Evolutionary conservation across 441 rosid genomes (phyloP).

Genomic region (Bruguiera hainesii): DNA sequence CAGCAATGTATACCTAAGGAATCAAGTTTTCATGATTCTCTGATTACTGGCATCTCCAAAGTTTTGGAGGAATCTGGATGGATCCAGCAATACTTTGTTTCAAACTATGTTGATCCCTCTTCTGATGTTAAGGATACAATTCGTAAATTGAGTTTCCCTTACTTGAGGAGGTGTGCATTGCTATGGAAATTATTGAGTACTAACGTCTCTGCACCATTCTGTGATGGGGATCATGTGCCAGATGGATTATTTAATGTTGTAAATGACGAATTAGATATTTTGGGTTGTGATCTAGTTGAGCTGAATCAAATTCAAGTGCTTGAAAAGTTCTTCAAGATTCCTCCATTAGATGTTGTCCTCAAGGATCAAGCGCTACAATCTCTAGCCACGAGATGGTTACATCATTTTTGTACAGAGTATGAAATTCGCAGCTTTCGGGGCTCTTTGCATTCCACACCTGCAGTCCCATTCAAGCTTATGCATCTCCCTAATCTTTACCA

Average conservation of each 20-base stretch:
- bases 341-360: constrained; percentile 53
- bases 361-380: constrained; percentile 54
- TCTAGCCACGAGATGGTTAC: constrained; percentile 60
- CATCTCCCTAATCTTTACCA: constrained; percentile 81
- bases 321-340: constrained; percentile 79
- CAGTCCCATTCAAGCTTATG: constrained; percentile 85
- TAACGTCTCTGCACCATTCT: constrained; percentile 52
- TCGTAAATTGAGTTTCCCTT: constrained; percentile 73
- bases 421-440: constrained; percentile 33
- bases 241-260: constrained; percentile 34
- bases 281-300: constrained; percentile 39
- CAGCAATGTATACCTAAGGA: constrained; percentile 32
- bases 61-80: constrained; percentile 48
- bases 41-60: constrained; percentile 57
- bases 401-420: constrained; percentile 56
- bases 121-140: constrained; percentile 48
- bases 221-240: constrained; percentile 34
- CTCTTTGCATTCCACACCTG: constrained; percentile 51
- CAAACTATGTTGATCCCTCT: constrained; percentile 45
- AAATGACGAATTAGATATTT: constrained; percentile 34
- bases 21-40: constrained; percentile 35
- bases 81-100: constrained; percentile 51
- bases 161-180: constrained; percentile 92
- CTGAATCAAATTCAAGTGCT: constrained; percentile 59
- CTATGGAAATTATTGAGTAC: constrained; percentile 77